Evolutionary conservation across 106 monocot species (phyloP), one percentile per base, ranked within the genome.

Genomic region (Gastrodia elata): DNA sequence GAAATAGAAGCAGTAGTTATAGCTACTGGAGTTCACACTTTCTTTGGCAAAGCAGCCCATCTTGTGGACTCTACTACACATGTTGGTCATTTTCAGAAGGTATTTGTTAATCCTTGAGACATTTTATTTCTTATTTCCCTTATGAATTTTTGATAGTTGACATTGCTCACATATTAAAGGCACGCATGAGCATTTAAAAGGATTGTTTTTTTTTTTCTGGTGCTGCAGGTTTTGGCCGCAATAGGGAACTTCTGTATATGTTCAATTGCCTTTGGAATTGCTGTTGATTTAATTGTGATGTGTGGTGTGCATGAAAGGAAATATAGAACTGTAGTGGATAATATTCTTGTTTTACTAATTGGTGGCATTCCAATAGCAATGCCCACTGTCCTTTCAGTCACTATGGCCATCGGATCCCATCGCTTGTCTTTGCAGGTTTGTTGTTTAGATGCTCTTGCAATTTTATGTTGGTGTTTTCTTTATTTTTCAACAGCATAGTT

Each of bases 41-140:
- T 85, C 76, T 85, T 85, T 73, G 85, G 85, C 39, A 85, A 85
- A 76, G 85, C 85, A 73, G 85, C 85, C 40, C 81, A 85, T 85
- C 85, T 85, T 28, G 85, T 85, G 48, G 85, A 85, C 24, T 82
- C 85, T 38, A 85, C 85, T 44, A 76, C 76, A 44, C 85, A 85
- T 78, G 67, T 85, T 79, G 85, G 85, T 6, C 85, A 85, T 76
- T 85, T 85, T 77, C 85, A 85, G 75, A 81, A 82, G 81, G 85
- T 82, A n/a, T 77, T 59, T 75, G 20, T 72, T 37, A 22, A 38
- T 67, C 67, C 25, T 67, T 18, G 37, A 6, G 37, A 67, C 18
- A 20, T 67, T 67, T 38, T 10, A 16, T 5, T 57, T 0, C 16
- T 16, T 9, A 32, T 30, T 28, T 52, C 7, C 2, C 30, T 27